Evolutionary conservation across 225 moss, liverwort and hornwort species (phyloP).

Genomic region (Sphagnum tenellum): DNA sequence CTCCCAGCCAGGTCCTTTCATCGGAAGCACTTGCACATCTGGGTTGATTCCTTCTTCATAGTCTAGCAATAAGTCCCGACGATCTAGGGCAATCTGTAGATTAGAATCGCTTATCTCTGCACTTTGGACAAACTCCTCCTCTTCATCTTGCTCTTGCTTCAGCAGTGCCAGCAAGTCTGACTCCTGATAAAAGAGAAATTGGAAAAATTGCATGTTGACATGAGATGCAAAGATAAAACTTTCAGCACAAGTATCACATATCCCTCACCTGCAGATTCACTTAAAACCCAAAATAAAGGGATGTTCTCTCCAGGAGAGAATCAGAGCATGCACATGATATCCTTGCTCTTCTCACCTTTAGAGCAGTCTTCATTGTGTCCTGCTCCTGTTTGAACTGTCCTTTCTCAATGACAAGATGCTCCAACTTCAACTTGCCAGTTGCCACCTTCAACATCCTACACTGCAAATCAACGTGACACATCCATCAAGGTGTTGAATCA

Average conservation of each 20-base stretch:
- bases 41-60: conserved; percentile 24
- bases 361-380: conserved; percentile 48
- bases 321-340: not conserved
- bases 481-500: not conserved
- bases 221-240: no score
- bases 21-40: conserved; percentile 26
- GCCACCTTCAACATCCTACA: conserved; percentile 84
- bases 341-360: conserved; percentile 29
- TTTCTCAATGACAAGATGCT: conserved; percentile 92
- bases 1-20: conserved; percentile 87
- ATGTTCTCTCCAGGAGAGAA: no score
- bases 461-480: conserved; percentile 19
- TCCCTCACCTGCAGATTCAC: no score
- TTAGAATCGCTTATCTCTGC: conserved; percentile 64
- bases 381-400: conserved; percentile 96
- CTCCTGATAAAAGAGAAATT: conserved; percentile 29
- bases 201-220: no score
- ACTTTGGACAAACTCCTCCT: conserved; percentile 75
- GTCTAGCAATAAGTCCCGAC: conserved; percentile 48
- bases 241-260: no score
- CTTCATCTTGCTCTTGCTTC: conserved; percentile 47
- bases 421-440: conserved; percentile 78
- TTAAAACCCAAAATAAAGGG: no score
- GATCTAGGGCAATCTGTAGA: conserved; percentile 47
- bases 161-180: conserved; percentile 60